These are phyloP conservation scores for Secale cereale DNA, from an alignment of 176 grass and related monocot species.

Conservation along the genomic window DNA sequence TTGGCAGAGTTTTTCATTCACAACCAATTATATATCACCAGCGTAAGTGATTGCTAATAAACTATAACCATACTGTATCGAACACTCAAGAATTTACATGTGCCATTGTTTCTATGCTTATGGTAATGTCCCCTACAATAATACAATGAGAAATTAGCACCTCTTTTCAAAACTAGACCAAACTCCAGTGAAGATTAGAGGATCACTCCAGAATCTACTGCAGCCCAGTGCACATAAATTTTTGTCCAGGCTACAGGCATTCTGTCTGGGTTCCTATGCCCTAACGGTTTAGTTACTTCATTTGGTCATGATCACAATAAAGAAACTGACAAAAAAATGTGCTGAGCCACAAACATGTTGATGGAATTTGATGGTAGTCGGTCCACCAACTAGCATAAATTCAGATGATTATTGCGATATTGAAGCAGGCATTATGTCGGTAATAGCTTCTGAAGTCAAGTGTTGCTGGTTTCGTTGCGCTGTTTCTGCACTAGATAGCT, in stretches of 20 bases:
- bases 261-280: neutral
- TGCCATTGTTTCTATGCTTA: too few species aligned
- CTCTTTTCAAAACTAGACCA: neutral
- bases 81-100: neutral
- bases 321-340: neutral
- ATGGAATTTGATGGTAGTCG: neutral
- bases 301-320: neutral
- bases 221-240: neutral
- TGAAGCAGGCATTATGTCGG: neutral
- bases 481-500: neutral
- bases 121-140: neutral
- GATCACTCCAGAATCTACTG: neutral
- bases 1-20: constrained; percentile 82
- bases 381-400: neutral
- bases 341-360: neutral
- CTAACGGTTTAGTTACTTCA: neutral
- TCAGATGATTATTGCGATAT: neutral
- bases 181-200: neutral
- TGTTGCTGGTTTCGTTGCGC: neutral
- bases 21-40: constrained; percentile 88
- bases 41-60: constrained; percentile 43
- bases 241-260: neutral
- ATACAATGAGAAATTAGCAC: neutral
- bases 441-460: neutral
- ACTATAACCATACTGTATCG: neutral